A percentile compares a stretch with the other conserved stretches of the same genome.
Conservation (phyloP, 805 yeast species). For the Clavispora fructus region DNA sequence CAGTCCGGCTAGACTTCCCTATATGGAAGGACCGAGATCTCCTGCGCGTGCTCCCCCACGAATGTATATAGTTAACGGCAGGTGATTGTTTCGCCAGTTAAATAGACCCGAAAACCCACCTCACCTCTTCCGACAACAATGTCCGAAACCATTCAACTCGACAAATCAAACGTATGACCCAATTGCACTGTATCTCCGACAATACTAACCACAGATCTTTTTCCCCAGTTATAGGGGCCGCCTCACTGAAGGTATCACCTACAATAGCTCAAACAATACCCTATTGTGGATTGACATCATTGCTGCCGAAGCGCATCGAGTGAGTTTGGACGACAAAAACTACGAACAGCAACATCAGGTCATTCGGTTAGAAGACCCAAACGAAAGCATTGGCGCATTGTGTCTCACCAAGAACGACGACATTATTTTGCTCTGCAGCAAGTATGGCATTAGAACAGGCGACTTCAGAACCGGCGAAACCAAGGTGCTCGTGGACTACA, state of each 20-base stretch:
- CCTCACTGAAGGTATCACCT: conserved; percentile 64
- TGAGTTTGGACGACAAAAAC: conserved; percentile 16
- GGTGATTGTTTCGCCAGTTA: no score
- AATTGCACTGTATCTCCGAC: background rate
- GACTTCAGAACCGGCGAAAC: conserved; percentile 34
- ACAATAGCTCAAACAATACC: conserved; percentile 50
- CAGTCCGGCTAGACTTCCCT: no score
- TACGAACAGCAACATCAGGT: conserved; percentile 28
- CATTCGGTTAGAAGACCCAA: conserved; percentile 31
- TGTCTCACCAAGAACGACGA: conserved; percentile 54
- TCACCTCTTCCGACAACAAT: background rate
- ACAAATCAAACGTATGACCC: conserved; percentile 7
- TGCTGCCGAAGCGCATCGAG: conserved; percentile 37
- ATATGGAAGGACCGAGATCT: no score
- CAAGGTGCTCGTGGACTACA: conserved; percentile 39
- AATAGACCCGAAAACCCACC: no score
- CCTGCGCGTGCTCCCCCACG: no score
- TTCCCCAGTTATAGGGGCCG: conserved; percentile 36
- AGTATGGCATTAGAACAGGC: conserved; percentile 58
- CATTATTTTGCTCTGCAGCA: conserved; percentile 54
- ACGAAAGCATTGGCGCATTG: conserved; percentile 62
- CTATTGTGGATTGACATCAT: conserved; percentile 46
- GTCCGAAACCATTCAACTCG: background rate
- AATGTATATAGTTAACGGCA: no score
- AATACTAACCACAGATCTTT: conserved; percentile 13